Evolutionary conservation across 495 filamentous ascomycete genomes (phyloP), one percentile per base, ranked within the genome.

Genomic region (Talaromyces proteolyticus): DNA sequence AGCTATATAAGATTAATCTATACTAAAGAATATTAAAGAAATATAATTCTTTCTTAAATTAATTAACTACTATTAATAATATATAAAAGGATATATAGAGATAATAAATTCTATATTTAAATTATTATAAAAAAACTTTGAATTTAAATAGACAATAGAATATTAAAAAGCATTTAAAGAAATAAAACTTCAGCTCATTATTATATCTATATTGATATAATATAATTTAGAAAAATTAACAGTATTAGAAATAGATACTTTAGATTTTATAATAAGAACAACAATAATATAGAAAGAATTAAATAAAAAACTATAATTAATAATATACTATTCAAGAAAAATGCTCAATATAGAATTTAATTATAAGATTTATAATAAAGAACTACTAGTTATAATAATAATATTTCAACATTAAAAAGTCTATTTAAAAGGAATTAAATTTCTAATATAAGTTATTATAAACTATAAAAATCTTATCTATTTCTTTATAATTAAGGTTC

Each of bases 231-330:
- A 50, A 3, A 14, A 61, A 51, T 7, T 50, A 53, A 41, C 50
- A 38, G 24, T 21, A 41, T 21, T 56, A 20, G 21, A 57, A 52
- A 51, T 23, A 45, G 44, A 55, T 38, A 42, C 47, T 16, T 57
- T 40, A 7, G 29, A 56, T 39, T 56, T 44, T 22, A 45, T 37
- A 5, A 29, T 41, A 41, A 5, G 16, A 41, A 18, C 18, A 17
- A 41, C 38, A 7, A 16, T 41, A 3, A 20, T 2, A 14, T 20
- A 41, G 6, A 10, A 14, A 41, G 6, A 16, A 41, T 7, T 20
- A 17, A 17, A 41, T 41, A 10, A 18, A 20, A 41, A 10, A 41
- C 5, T 18, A 14, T n/a, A 17, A 17, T 6, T 41, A 17, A 41
- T 41, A n/a, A 41, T 20, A 16, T 41, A n/a, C 5, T 41, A 41